Evolutionary conservation across 1,139 yeast genomes (phyloP).

Genomic region (Debaryomyces coudertii): DNA sequence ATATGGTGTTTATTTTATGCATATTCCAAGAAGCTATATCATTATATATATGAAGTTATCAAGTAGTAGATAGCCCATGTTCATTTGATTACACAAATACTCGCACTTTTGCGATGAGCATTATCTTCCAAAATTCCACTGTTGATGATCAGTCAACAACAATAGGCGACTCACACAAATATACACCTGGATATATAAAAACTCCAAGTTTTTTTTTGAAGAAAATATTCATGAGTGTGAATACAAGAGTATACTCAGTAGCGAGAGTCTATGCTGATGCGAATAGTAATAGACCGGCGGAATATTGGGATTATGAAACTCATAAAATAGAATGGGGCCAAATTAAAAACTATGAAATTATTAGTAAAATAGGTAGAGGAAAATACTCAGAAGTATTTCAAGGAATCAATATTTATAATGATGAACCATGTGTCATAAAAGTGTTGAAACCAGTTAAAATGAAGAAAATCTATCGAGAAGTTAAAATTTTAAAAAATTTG

Average conservation of each 20-base stretch:
- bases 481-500: slow-evolving; percentile 72
- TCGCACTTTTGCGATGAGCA: slow-evolving; percentile 8
- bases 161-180: not conserved
- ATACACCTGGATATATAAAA: not conserved
- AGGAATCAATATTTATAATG: slow-evolving; percentile 54
- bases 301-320: slow-evolving; percentile 94
- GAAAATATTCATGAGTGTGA: slow-evolving; percentile 28
- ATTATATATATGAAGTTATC: not conserved
- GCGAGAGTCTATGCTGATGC: slow-evolving; percentile 91
- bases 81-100: slow-evolving; percentile 6
- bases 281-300: slow-evolving; percentile 73
- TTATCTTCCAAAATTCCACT: slow-evolving; percentile 1
- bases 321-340: slow-evolving; percentile 72
- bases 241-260: slow-evolving; percentile 57
- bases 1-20: slow-evolving; percentile 18
- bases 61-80: not conserved
- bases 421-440: slow-evolving; percentile 66
- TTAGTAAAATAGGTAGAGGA: slow-evolving; percentile 93
- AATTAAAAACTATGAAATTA: slow-evolving; percentile 82
- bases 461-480: slow-evolving; percentile 78
- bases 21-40: slow-evolving; percentile 10
- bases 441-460: slow-evolving; percentile 79
- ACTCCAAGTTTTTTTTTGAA: not conserved
- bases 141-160: slow-evolving; percentile 5
- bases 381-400: slow-evolving; percentile 96